Evolutionary conservation across 2,329 filamentous ascomycete genomes (phyloP), one percentile per base, ranked within the genome.

Genomic region (Lachnellula cervina): DNA sequence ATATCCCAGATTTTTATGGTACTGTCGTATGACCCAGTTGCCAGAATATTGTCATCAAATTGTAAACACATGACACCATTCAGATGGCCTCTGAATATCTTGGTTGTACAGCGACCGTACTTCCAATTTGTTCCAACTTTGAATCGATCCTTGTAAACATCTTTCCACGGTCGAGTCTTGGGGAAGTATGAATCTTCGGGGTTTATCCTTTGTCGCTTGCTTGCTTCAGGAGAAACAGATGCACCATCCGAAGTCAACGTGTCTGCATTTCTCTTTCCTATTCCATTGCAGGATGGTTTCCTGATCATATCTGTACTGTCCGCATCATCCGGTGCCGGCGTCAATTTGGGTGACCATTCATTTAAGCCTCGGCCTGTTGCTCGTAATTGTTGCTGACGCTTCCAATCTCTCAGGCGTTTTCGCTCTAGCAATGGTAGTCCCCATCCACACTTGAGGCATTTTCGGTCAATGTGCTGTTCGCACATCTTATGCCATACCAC

Each of bases 401-500:
- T 68, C 64, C 93, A 91, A 60, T 90, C 91, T 62, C 89, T 83
- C 60, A 99, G 74, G 66, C 89, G 83, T 73, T 96, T 96, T 65
- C 90, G 83, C 68, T 99, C 94, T 50, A 99, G 76, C 55, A 96
- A 75, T 16, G 94, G 94, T 58, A 99, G 73, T 2, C 94, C 94
- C 90, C 92, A 97, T 23, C 94, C 93, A 69, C 94, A 99, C 69
- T 94, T 96, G 57, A 86, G 92, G 71, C 92, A 97, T 70, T 96
- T 96, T 58, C 90, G 80, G 70, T 95, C 90, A 64, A 97, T 95
- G 71, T 96, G 92, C 69, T 97, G 93, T 72, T 96, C 91, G 70
- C 94, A 99, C 92, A 97, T 97, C 61, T 87, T 88, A 69, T 97
- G 89, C 94, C 94, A 99, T 4, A 99, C 93, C 8, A 96, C 88